Conservation (phyloP, 345 rosid species). For the Lepidium aucheri region DNA sequence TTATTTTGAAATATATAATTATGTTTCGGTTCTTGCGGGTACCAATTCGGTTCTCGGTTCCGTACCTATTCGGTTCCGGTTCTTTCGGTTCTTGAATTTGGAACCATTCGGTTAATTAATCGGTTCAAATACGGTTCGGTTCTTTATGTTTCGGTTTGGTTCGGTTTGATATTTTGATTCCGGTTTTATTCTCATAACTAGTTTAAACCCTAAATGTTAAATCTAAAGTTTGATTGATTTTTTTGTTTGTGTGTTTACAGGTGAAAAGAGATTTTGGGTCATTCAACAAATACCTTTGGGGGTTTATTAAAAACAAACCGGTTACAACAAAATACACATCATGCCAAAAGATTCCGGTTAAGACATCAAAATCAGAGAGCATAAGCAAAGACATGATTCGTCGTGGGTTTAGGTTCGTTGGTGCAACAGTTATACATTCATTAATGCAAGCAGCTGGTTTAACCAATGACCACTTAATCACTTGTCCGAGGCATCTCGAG, state of each 20-base stretch:
- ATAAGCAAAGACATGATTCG: constrained; percentile 67
- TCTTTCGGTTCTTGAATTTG: too few relatives aligned
- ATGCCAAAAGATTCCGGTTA: constrained; percentile 50
- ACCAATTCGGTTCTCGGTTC: too few relatives aligned
- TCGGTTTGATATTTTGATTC: too few relatives aligned
- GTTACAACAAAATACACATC: constrained; percentile 37
- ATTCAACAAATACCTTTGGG: constrained; percentile 55
- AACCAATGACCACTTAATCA: constrained; percentile 51
- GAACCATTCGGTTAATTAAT: too few relatives aligned
- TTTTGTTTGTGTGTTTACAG: constrained; percentile 22
- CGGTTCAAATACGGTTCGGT: too few relatives aligned
- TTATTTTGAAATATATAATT: too few relatives aligned
- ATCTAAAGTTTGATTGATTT: too few relatives aligned
- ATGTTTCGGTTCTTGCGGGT: too few relatives aligned
- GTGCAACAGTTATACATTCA: constrained; percentile 55
- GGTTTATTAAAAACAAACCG: constrained; percentile 43
- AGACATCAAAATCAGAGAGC: constrained; percentile 59
- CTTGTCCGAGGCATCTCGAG: constrained; percentile 56
- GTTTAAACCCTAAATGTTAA: too few relatives aligned
- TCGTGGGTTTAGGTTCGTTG: constrained; percentile 57
- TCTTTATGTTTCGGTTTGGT: too few relatives aligned
- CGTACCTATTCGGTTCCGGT: too few relatives aligned
- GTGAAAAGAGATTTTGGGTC: constrained; percentile 47
- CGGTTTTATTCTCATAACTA: too few relatives aligned
- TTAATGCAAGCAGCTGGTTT: constrained; percentile 71